Percentiles rank a stretch among this genome's conserved stretches.
Evolutionary conservation across 768 basidiomycete species (phyloP).

Genomic region (Macrolepiota albuminosa): DNA sequence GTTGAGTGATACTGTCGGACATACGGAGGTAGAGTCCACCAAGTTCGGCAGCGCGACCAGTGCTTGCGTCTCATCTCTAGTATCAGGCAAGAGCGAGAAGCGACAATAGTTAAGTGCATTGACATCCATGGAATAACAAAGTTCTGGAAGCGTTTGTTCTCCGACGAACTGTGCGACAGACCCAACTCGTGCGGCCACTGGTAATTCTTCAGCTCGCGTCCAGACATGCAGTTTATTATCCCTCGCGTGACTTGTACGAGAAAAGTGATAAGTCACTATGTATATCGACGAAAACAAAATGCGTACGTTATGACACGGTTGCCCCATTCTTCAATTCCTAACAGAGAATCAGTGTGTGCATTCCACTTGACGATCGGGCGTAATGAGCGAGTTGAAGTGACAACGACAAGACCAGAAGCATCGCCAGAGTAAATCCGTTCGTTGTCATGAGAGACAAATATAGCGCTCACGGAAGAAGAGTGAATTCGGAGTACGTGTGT

Average conservation of each 20-base stretch:
- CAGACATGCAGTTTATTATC: slow-evolving; percentile 86
- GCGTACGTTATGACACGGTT: slow-evolving; percentile 70
- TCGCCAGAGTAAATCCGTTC: slow-evolving; percentile 87
- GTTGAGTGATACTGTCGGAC: not conserved
- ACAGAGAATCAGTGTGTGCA: slow-evolving; percentile 72
- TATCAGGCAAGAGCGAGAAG: slow-evolving; percentile 58
- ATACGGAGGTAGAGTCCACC: slow-evolving; percentile 59
- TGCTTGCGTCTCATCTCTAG: slow-evolving; percentile 26
- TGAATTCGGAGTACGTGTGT: slow-evolving; percentile 76
- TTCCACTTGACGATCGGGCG: slow-evolving; percentile 74
- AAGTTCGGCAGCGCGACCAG: slow-evolving; percentile 84
- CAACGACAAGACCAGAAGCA: slow-evolving; percentile 65
- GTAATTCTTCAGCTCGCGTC: slow-evolving; percentile 44
- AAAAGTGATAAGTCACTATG: not conserved
- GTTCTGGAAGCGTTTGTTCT: slow-evolving; percentile 41
- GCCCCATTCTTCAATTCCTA: slow-evolving; percentile 77
- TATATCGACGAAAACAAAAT: not conserved
- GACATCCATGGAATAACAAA: slow-evolving; percentile 74
- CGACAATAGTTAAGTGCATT: slow-evolving; percentile 95
- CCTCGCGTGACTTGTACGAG: slow-evolving; percentile 60
- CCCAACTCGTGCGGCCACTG: slow-evolving; percentile 40
- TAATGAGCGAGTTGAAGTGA: slow-evolving; percentile 72
- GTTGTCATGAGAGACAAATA: slow-evolving; percentile 68
- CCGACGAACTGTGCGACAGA: slow-evolving; percentile 44
- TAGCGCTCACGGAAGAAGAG: slow-evolving; percentile 49